Evolutionary conservation across 306 rosid genomes (phyloP).

Genomic region (Quercus bicolor): DNA sequence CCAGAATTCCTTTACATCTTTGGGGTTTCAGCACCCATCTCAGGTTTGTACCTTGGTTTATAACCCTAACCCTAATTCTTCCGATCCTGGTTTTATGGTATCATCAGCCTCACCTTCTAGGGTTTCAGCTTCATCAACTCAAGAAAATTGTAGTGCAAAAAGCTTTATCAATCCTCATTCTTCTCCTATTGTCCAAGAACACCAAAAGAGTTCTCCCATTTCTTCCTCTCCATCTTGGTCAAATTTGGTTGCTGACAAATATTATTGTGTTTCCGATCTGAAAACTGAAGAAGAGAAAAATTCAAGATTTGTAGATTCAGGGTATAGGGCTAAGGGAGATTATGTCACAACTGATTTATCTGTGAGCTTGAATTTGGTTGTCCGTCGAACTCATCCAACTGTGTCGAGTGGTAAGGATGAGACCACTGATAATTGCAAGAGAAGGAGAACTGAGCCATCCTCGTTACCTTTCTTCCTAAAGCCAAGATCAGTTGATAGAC

Average conservation of each 20-base stretch:
- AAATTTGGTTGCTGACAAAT: conserved; percentile 31
- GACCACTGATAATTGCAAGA: conserved; percentile 41
- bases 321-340: conserved; percentile 21
- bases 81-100: conserved; percentile 27
- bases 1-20: conserved; percentile 25
- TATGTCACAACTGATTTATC: conserved; percentile 30
- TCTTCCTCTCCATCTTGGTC: conserved; percentile 39
- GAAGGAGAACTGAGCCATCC: conserved; percentile 48
- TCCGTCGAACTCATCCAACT: conserved; percentile 20
- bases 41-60: conserved; percentile 43
- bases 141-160: conserved; percentile 16
- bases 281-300: conserved; percentile 26
- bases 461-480: conserved; percentile 38
- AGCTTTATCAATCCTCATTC: conserved; percentile 23
- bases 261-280: conserved; percentile 8
- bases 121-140: conserved; percentile 29
- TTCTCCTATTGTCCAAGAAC: conserved; percentile 21
- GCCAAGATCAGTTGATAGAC: conserved; percentile 13
- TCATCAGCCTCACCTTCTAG: conserved; percentile 41
- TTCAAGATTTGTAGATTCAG: conserved; percentile 39
- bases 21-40: conserved; percentile 39
- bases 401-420: conserved; percentile 16
- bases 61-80: conserved; percentile 60
- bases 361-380: conserved; percentile 41
- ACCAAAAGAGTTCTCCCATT: conserved; percentile 3